Base-by-base conservation (phyloP, 2,329 filamentous ascomycete species). In the Lachnellula subtilissima region DNA sequence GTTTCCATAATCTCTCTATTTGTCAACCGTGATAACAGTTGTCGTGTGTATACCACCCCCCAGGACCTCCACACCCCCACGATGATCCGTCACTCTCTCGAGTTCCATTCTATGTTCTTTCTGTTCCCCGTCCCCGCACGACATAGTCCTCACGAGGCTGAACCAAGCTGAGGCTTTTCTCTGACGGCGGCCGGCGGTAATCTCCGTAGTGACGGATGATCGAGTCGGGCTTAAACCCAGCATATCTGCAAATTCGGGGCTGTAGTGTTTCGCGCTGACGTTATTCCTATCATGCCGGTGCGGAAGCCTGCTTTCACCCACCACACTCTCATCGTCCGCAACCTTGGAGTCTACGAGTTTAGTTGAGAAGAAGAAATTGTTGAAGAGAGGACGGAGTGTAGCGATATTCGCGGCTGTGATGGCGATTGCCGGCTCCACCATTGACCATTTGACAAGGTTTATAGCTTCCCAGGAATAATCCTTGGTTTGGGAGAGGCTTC, bases 381-480 rank as follows among this genome's bases (percentile, higher is more conserved):
- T 61, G 61, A 69, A 69, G 50, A 74, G 63, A 0, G 74, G 69
- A 1, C 73, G 73, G 2, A 75, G 68, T 1, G 73, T 75, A 0
- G 73, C 74, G 17, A 74, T 66, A 15, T 72, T 73, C 11, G 72
- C 70, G 2, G 73, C 74, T 5, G 72, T 69, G 11, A 76, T 70
- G 5, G 72, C 73, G 15, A 76, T 70, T 4, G 71, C 72, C 35
- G 71, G 72, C 58, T 76, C 74, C n/a, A 73, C 68, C 48, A 75
- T 74, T 4, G 72, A 75, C 74, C 74, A 77, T 55, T 76, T 75
- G 5, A 72, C 70, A 6, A 76, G 63, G 59, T 74, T 74, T 15
- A 73, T 72, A 55, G 73, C 74, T 53, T 71, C 69, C 67, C 72
- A 75, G 1, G 74, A 65, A 49, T 71, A 71, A 53, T 77, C 74